Percentiles rank a stretch among this genome's conserved stretches.
These are phyloP conservation scores for Picea abies DNA, from an alignment of 83 land plant species.

Conservation along the genomic window DNA sequence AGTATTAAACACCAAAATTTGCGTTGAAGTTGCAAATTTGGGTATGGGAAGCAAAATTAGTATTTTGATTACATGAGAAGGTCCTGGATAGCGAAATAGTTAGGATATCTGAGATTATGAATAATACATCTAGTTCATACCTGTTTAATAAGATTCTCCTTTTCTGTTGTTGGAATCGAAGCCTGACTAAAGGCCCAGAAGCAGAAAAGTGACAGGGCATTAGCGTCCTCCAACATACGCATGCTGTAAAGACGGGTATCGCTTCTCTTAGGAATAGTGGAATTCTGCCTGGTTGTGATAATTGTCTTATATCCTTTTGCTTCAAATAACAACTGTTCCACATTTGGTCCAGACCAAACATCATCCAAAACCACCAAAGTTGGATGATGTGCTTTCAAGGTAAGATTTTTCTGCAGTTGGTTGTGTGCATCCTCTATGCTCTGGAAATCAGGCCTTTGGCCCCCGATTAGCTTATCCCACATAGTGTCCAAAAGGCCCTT, in stretches of 20 bases:
- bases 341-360: too few relatives aligned
- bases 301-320: too few relatives aligned
- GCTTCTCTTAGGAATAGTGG: not conserved
- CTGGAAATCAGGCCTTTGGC: constrained; percentile 8
- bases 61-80: too few relatives aligned
- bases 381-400: not conserved
- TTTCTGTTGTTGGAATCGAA: too few relatives aligned
- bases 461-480: constrained; percentile 5
- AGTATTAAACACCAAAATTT: too few relatives aligned
- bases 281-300: not conserved
- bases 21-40: too few relatives aligned
- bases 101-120: too few relatives aligned
- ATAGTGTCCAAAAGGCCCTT: constrained; percentile 12
- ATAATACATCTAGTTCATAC: not conserved
- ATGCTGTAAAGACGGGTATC: not conserved
- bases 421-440: constrained; percentile 13
- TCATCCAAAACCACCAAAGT: too few relatives aligned
- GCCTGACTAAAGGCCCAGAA: too few relatives aligned
- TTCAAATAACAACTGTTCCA: too few relatives aligned
- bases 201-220: constrained; percentile 16
- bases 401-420: constrained; percentile 3
- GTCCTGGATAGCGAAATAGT: too few relatives aligned
- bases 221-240: not conserved
- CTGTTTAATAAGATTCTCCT: not conserved
- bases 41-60: too few relatives aligned